These are phyloP conservation scores for Penicillium palitans DNA, from an alignment of 2,329 filamentous ascomycete genomes.

Conservation along the genomic window DNA sequence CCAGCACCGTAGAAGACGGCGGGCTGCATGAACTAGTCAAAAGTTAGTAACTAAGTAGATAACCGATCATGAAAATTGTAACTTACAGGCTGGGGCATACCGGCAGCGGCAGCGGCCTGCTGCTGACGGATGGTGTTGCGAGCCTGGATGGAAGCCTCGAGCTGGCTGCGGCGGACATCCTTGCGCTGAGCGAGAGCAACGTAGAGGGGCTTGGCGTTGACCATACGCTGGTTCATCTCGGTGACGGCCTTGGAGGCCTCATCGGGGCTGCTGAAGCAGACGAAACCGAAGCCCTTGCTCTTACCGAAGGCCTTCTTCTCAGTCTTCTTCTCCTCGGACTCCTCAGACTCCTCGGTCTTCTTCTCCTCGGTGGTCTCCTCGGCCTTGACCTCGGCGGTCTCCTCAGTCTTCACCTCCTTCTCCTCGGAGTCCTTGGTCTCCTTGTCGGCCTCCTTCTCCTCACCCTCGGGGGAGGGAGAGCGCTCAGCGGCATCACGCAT, in stretches of 20 bases:
- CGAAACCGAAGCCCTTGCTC: conserved; percentile 99
- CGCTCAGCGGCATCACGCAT: conserved; percentile 76
- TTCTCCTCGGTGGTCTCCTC: conserved; percentile 50
- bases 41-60: neutral
- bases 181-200: conserved; percentile 98
- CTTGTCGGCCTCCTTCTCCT: conserved; percentile 55
- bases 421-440: conserved; percentile 46
- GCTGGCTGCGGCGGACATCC: conserved; percentile 98
- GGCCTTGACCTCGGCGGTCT: conserved; percentile 50
- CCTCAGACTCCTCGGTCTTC: conserved; percentile 58
- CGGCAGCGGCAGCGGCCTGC: conserved; percentile 87
- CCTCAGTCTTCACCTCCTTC: conserved; percentile 41
- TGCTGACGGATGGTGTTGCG: conserved; percentile 98
- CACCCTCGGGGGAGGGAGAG: conserved; percentile 48
- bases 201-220: conserved; percentile 94
- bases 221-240: conserved; percentile 99
- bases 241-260: conserved; percentile 98
- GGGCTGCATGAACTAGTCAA: conserved; percentile 68
- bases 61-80: neutral
- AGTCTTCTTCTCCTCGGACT: conserved; percentile 57
- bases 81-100: conserved; percentile 66
- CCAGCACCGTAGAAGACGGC: conserved; percentile 90
- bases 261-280: conserved; percentile 99
- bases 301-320: conserved; percentile 76
- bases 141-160: conserved; percentile 98